Conservation (phyloP, 2,329 filamentous ascomycete species). For the Plenodomus tracheiphilus region DNA sequence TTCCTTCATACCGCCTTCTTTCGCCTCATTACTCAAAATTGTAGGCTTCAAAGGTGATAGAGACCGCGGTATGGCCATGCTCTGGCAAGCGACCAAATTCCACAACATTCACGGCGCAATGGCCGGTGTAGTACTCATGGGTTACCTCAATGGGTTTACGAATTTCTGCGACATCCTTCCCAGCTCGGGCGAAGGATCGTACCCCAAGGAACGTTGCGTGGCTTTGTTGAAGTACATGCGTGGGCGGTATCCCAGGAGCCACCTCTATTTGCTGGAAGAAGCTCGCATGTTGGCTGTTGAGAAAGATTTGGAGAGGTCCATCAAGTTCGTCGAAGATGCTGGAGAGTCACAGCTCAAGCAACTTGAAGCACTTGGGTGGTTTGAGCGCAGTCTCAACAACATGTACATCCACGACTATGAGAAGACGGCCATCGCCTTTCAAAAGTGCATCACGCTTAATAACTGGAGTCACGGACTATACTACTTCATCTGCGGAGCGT, state of each 20-base stretch:
- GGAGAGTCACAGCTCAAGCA: constrained; percentile 78
- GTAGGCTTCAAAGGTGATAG: constrained; percentile 92
- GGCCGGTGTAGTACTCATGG: constrained; percentile 76
- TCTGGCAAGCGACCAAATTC: constrained; percentile 88
- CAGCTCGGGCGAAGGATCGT: constrained; percentile 60
- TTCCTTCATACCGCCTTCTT: constrained; percentile 90
- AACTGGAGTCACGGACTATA: constrained; percentile 91
- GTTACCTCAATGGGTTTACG: constrained; percentile 85
- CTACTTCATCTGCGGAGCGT: constrained; percentile 80
- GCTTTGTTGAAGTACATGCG: constrained; percentile 75
- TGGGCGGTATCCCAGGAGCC: constrained; percentile 74
- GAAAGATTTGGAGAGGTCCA: constrained; percentile 66
- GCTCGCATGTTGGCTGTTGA: constrained; percentile 73
- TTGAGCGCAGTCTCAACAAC: constrained; percentile 77
- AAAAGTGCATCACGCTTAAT: constrained; percentile 61
- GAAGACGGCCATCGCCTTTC: constrained; percentile 73
- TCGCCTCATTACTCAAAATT: constrained; percentile 81
- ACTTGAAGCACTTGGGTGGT: constrained; percentile 80
- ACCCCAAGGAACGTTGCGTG: constrained; percentile 70
- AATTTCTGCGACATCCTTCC: constrained; percentile 88
- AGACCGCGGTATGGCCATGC: constrained; percentile 76
- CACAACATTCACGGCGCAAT: constrained; percentile 92
- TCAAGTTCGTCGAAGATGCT: constrained; percentile 65
- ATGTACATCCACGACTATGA: constrained; percentile 81
- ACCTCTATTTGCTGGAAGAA: constrained; percentile 87